Evolutionary conservation across 163 green algal genomes (phyloP).

Genomic region (Smithsoniella earleae): DNA sequence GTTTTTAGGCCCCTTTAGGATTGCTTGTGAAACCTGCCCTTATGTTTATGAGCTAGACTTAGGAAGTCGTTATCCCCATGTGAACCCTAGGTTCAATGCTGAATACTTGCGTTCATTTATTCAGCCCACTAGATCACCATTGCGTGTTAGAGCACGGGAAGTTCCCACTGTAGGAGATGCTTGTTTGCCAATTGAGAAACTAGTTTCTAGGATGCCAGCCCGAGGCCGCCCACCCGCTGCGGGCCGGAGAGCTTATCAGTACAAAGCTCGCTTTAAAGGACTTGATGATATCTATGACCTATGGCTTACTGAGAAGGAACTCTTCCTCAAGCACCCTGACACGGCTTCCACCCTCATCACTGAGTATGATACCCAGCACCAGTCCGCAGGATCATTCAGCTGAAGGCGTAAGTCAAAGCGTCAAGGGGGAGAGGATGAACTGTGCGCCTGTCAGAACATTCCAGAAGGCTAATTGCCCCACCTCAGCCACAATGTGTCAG

Average conservation of each 20-base stretch:
- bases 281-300: background rate
- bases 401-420: too few relatives aligned
- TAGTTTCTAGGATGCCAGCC: background rate
- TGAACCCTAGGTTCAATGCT: background rate
- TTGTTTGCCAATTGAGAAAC: too few relatives aligned
- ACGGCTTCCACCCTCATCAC: background rate
- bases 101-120: background rate
- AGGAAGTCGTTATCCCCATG: background rate
- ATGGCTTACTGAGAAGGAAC: background rate
- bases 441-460: too few relatives aligned
- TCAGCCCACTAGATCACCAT: background rate
- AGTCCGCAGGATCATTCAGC: too few relatives aligned
- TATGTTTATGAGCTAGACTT: background rate
- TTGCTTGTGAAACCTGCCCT: background rate
- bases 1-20: background rate
- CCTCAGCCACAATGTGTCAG: too few relatives aligned
- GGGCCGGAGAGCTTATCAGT: too few relatives aligned
- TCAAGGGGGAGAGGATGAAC: too few relatives aligned
- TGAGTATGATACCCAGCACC: background rate
- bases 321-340: background rate
- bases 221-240: background rate
- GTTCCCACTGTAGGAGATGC: background rate
- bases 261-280: background rate
- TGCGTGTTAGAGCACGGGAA: too few relatives aligned
- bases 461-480: too few relatives aligned